Evolutionary conservation across 495 filamentous ascomycete genomes (phyloP), one percentile per base, ranked within the genome.

Genomic region (Podospora anserina): DNA sequence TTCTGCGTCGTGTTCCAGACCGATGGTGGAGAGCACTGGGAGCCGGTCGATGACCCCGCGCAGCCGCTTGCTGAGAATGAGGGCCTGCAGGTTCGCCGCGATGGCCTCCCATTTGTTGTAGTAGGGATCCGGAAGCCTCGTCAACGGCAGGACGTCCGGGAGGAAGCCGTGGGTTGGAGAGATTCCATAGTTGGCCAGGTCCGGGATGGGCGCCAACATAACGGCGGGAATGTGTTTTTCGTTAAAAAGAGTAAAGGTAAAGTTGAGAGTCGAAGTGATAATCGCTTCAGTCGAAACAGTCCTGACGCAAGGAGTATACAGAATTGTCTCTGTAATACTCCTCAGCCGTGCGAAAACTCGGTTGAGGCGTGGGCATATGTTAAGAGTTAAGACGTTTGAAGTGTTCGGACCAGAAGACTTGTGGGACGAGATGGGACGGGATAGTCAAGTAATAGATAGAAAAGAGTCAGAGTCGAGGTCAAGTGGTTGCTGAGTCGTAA

Each of bases 51-150:
- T 84, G 65, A 91, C 86, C 32, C 86, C 84, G 27, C 92, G 88
- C 66, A 98, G 79, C 69, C 92, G 86, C 79, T 88, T 92, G 80
- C 88, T 95, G 68, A 95, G 83, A 57, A 97, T 87, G 69, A 99
- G 82, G 9, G 87, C 85, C 78, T 97, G 95, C n/a, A 99, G 79
- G 74, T 97, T 96, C 53, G 87, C 83, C 23, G 88, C 86, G 30
- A 97, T 84, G 66, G 87, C 83, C 80, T 99, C 95, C 95, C 95
- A 99, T 72, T 91, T 90, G 71, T 88, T 86, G 78, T 97, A 99
- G 83, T 97, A 98, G 0, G 89, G 86, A 73, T 97, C 89, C 15
- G 93, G 91, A 44, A 98, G 86, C 64, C 85, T 75, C 64, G 90
- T 87, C 67, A 98, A 82, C 39, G 95, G 96, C n/a, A 89, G 80